Base-by-base conservation (phyloP, 73 alveolate species). In the Tetrahymena malaccensis region DNA sequence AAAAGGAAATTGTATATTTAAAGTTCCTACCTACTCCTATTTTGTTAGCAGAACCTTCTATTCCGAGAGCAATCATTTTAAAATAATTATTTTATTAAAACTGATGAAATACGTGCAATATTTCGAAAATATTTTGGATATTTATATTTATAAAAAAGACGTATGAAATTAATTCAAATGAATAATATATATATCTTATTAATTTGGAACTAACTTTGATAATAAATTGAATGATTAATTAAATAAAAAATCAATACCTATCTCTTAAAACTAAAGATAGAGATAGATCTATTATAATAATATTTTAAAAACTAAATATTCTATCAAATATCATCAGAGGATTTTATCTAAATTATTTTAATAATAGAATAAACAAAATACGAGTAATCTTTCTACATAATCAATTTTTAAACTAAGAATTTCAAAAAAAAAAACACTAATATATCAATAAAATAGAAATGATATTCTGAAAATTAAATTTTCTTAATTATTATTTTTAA, bases 31-130 rank as follows among this genome's bases (percentile, higher is more conserved):
- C 97, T 15, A 97, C 97, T 0, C 99, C 95, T 56, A 98, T 98
- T 96, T 98, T 98, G 94, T 98, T 98, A 19, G 99, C 99, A 94
- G 98, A 96, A 83, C 99, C 99, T 97, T 98, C 99, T 35, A 98
- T 98, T 19, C 99, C 99, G 43, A 98, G 96, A 9, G 99, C 99
- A 11, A 97, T 70, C 89, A 70, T 70, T 70, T 70, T 70, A 27
- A 70, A 70, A 31, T 31, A 70, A 11, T 70, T 70, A 25, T 10
- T 40, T 4, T 40, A 40, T 25, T 3, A 27, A 27, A 4, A 19
- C 0, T 70, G 22, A 27, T 3, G 22, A 25, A 70, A 25, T 70
- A n/a, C 0, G 10, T 70, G 27, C 10, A 50, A 50, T 50, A 21
- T 1, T 50, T 19, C 6, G 27, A 11, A 50, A 44, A 50, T 50